Base-by-base conservation (phyloP, 2,329 filamentous ascomycete genomes). In the Calonectria hongkongensis region DNA sequence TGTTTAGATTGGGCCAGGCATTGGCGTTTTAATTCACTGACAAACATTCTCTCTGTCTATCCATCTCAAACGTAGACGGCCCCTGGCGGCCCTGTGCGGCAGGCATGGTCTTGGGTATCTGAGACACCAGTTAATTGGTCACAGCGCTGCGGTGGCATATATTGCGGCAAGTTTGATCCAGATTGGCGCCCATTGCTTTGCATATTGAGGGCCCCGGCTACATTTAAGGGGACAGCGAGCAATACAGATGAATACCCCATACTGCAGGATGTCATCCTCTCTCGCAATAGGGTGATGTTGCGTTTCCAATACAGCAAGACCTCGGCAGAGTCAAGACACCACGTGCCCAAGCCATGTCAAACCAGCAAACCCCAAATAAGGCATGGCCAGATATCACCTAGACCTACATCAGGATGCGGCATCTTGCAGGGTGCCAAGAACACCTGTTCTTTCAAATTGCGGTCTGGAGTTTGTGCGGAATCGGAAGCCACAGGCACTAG, bases 401-500 rank as follows among this genome's bases (percentile, higher is more conserved):
- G 18, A 21, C n/a, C 33, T 36, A 18, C 30, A 41, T 60, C 33
- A 60, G 39, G 63, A 16, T 60, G 54, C 33, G 36, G 25, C 21
- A 63, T 47, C 58, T 63, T 63, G 58, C 54, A 60, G 54, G n/a
- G 4, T 41, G 36, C 33, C 54, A 60, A 60, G 54, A 60, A 60
- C 54, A 60, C 56, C 43, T 63, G 45, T 58, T 62, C 48, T 41
- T 56, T 63, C 66, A 62, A 68, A 45, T 68, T 68, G 66, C 66
- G 66, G 66, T 63, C 66, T 68, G 54, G 48, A 12, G 25, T 18
- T 63, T 41, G 54, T 36, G 54, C 36, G 50, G 50, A 47, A 36
- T 66, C 63, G 33, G 63, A 51, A 43, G 36, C 33, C 47, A 63
- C 54, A 41, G 33, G 13, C 54, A 60, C 54, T 60, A 60, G 36